Evolutionary conservation across 2,329 filamentous ascomycete genomes (phyloP), one percentile per base, ranked within the genome.

Genomic region (Beauveria rudraprayagi): DNA sequence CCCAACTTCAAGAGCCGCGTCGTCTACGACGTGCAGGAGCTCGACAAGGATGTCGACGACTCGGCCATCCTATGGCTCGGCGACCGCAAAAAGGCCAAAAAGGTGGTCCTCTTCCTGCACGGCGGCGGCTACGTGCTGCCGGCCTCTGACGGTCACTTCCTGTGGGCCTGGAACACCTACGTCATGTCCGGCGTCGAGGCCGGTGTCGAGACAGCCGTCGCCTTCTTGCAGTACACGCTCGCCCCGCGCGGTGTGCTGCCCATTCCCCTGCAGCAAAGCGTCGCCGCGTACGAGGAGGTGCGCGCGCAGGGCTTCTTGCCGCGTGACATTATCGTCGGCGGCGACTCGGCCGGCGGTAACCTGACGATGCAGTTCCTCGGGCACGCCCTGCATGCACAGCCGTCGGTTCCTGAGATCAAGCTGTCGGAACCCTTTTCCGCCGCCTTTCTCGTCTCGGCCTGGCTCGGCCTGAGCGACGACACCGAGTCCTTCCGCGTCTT

Each of bases 151-250:
- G 70, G 66, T 6, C 70, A 72, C 52, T 61, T 69, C 26, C 63
- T 69, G n/a, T 67, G 63, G 63, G 66, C 66, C 56, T 70, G 69
- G 68, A 67, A 69, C 19, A 46, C 66, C 19, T 70, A 66, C 56
- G 56, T 72, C 24, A 51, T 63, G 56, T 50, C 63, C 2, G 64
- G 67, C 10, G 24, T 57, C 24, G 65, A 67, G 52, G 56, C 61
- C 14, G 66, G 64, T 26, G 60, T 63, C 11, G 68, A 71, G 61
- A 65, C 68, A 3, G 67, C 70, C 10, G 72, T 76, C 3, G 71
- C 68, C 1, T 59, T 74, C 10, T 62, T 76, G 58, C 69, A 72
- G 64, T 76, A 76, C 62, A 68, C 72, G 8, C 69, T 75, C 14
- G 60, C 62, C 11, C 72, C 72, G 11, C 66, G 54, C 2, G 70